phyloP scores from a whole-genome alignment of 192 early-diverging fungal genomes.

The Coemansia sp. region DNA sequence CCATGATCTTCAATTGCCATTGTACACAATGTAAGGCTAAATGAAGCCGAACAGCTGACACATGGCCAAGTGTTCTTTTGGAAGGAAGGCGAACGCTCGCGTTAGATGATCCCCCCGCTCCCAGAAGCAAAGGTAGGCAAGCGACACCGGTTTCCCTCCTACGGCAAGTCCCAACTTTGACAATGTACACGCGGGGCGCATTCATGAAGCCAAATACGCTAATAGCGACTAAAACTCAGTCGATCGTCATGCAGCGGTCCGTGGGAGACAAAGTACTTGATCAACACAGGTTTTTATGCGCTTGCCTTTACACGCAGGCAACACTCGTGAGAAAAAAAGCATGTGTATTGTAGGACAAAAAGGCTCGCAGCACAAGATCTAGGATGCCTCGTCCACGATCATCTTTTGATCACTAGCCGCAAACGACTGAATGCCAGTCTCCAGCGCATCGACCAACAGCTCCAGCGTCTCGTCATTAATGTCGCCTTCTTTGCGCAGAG shows the following conservation, averaged over 20 bases:
- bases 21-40: background rate
- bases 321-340: background rate
- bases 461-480: constrained; percentile 44
- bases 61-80: background rate
- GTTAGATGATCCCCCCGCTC: background rate
- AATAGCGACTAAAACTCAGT: background rate
- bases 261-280: background rate
- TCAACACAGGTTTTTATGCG: background rate
- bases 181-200: background rate
- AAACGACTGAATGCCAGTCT: constrained; percentile 39
- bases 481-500: constrained; percentile 36
- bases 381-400: constrained; percentile 25
- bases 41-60: background rate
- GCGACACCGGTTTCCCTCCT: background rate
- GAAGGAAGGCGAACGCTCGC: background rate
- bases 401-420: constrained; percentile 29
- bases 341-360: background rate
- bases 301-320: background rate
- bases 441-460: constrained; percentile 44
- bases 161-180: background rate
- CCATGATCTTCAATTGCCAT: background rate
- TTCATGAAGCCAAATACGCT: background rate
- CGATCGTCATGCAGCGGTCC: background rate
- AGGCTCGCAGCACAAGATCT: background rate
- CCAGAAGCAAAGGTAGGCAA: background rate